phyloP scores from a whole-genome alignment of 192 early-diverging fungal genomes.

The Backusella sp. region DNA sequence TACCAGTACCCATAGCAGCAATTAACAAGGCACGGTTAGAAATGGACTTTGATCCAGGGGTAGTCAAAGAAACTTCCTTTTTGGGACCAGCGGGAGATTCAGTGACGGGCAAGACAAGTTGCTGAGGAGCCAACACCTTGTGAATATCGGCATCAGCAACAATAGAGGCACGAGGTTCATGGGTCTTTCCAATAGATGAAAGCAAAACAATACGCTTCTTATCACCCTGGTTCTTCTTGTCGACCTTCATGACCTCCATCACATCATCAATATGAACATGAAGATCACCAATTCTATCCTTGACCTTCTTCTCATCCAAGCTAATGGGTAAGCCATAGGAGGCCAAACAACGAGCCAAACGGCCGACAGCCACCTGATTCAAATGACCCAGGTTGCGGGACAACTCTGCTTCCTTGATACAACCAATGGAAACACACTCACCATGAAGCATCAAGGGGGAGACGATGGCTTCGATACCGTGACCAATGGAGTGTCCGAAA shows the following conservation, averaged over 20 bases:
- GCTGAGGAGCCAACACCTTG: slow-evolving; percentile 77
- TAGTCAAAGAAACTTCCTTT: slow-evolving; percentile 59
- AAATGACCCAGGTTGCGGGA: slow-evolving; percentile 84
- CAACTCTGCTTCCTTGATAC: slow-evolving; percentile 94
- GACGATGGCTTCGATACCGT: slow-evolving; percentile 92
- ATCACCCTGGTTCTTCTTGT: slow-evolving; percentile 95
- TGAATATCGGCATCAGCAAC: slow-evolving; percentile 84
- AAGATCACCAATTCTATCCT: slow-evolving; percentile 55
- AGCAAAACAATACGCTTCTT: slow-evolving; percentile 91
- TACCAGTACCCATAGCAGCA: slow-evolving; percentile 84
- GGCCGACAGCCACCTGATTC: slow-evolving; percentile 82
- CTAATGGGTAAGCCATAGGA: slow-evolving; percentile 88
- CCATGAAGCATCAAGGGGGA: slow-evolving; percentile 91
- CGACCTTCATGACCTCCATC: slow-evolving; percentile 89
- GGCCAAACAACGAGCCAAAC: slow-evolving; percentile 78
- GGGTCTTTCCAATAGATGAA: slow-evolving; percentile 77
- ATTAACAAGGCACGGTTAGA: slow-evolving; percentile 94
- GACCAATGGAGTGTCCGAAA: slow-evolving; percentile 97
- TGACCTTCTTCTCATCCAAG: slow-evolving; percentile 78
- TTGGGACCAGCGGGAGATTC: slow-evolving; percentile 38
- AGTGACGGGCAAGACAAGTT: slow-evolving; percentile 62
- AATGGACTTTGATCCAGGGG: slow-evolving; percentile 96
- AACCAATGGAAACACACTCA: slow-evolving; percentile 95
- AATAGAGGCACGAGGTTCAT: slow-evolving; percentile 78
- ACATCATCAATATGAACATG: slow-evolving; percentile 78